Percentiles rank a stretch among this genome's conserved stretches.
Evolutionary conservation across 2,329 filamentous ascomycete genomes (phyloP).

Genomic region (Aspergillus brunneoviolaceus): DNA sequence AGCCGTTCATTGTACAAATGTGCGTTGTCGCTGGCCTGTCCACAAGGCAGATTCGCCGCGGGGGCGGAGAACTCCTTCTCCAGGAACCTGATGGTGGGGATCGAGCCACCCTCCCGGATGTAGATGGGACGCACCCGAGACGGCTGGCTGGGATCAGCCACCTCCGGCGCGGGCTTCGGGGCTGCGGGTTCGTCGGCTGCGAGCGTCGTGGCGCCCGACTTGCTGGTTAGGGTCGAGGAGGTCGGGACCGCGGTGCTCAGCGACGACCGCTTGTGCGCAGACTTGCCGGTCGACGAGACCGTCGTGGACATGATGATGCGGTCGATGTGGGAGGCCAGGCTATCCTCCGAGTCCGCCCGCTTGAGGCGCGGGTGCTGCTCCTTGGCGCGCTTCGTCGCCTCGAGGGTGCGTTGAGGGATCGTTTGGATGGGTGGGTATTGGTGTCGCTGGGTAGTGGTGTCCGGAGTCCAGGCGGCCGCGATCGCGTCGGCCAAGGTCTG

Average conservation of each 20-base stretch:
- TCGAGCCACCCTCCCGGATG: constrained; percentile 92
- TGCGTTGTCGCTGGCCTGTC: constrained; percentile 88
- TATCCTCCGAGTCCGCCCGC: constrained; percentile 39
- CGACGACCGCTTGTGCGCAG: constrained; percentile 28
- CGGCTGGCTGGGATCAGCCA: background rate
- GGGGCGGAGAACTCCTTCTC: constrained; percentile 92
- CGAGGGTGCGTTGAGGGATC: constrained; percentile 15
- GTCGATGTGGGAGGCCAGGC: constrained; percentile 41
- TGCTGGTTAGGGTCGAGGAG: constrained; percentile 41
- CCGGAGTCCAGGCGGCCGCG: constrained; percentile 72
- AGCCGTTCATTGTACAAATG: constrained; percentile 96
- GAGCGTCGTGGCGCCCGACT: constrained; percentile 13
- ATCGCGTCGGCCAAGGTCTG: constrained; percentile 82
- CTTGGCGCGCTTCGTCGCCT: constrained; percentile 7
- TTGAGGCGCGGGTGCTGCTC: constrained; percentile 24
- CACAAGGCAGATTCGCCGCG: constrained; percentile 89
- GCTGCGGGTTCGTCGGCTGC: constrained; percentile 1
- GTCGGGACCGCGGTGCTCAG: constrained; percentile 33
- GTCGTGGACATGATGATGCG: constrained; percentile 41
- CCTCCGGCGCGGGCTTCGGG: background rate
- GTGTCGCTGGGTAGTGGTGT: constrained; percentile 31
- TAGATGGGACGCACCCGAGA: constrained; percentile 64
- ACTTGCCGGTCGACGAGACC: constrained; percentile 32
- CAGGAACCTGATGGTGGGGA: constrained; percentile 88
- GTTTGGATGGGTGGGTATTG: constrained; percentile 34